phyloP scores from a whole-genome alignment of 2,329 filamentous ascomycete species.

The Pyrenochaeta sp. region DNA sequence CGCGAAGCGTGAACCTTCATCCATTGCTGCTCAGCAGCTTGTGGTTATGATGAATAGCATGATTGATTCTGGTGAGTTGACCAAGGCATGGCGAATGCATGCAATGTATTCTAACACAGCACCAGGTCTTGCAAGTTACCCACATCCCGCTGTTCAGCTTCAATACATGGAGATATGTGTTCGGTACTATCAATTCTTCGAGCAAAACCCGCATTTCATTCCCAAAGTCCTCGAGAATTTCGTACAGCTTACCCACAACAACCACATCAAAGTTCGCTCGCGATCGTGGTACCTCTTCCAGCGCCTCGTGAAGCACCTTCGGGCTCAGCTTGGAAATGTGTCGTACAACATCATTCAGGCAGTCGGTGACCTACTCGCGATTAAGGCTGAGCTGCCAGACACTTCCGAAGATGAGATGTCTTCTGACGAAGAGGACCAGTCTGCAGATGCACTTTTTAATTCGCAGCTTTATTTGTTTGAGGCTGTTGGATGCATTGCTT shows the following conservation, averaged over 20 bases:
- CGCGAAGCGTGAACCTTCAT: constrained; percentile 82
- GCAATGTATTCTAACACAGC: constrained; percentile 16
- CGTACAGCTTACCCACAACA: constrained; percentile 86
- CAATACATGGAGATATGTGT: constrained; percentile 99
- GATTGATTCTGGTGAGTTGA: constrained; percentile 81
- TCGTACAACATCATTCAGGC: constrained; percentile 92
- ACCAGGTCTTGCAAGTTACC: constrained; percentile 81
- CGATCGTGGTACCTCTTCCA: constrained; percentile 98
- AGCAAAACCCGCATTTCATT: constrained; percentile 81
- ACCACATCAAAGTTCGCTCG: constrained; percentile 84
- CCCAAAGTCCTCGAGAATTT: constrained; percentile 90
- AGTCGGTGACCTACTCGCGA: constrained; percentile 84
- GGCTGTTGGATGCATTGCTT: constrained; percentile 91
- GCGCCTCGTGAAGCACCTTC: constrained; percentile 87
- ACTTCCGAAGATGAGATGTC: constrained; percentile 89
- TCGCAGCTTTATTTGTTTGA: constrained; percentile 95
- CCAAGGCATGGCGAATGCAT: not conserved
- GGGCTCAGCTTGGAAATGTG: constrained; percentile 84
- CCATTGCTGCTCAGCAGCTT: constrained; percentile 79
- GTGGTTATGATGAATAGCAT: constrained; percentile 94
- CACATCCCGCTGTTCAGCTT: constrained; percentile 89
- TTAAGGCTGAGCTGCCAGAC: constrained; percentile 86
- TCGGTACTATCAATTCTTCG: constrained; percentile 91
- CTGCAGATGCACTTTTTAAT: constrained; percentile 87
- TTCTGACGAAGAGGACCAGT: constrained; percentile 89